Base-by-base conservation (phyloP, 1,284 basidiomycete species). In the Sanghuangporus weigelae region DNA sequence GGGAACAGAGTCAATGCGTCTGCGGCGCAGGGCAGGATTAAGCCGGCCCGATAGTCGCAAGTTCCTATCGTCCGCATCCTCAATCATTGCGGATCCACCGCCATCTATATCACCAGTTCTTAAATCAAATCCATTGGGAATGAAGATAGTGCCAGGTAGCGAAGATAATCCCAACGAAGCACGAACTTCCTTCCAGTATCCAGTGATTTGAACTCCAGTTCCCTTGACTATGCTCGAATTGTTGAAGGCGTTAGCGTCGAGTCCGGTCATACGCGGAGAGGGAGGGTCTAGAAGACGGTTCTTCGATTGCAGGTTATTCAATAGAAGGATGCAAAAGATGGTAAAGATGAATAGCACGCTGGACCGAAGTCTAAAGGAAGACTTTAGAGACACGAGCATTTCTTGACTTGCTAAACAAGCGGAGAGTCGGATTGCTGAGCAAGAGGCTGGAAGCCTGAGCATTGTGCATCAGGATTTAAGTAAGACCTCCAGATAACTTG, bases 111-210 rank as follows among this genome's bases (percentile, higher is more conserved):
- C 35, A 26, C 36, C 3, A 44, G 7, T 14, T 14, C 21, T 16
- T 3, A 14, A 19, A 39, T 60, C 35, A 16, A 40, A 12, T 14
- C 7, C 40, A 40, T 50, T 21, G 12, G 64, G 40, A 56, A 63
- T n/a, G 56, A 31, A 23, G 57, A 61, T 64, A n/a, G 23, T 57
- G 19, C 64, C 66, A 19, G 69, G 60, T 53, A 69, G 63, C 23
- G 67, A 65, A 3, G 65, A 64, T 19, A 75, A 68, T 58, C 67
- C 68, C 6, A 75, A 65, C 40, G 75, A 72, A 11, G 69, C 62
- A 16, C 71, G 69, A 12, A 74, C 68, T 44, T 65, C 67, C 51
- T 70, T 60, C 75, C 75, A 75, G 64, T 73, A 72, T 12, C 74
- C 73, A 44, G 66, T 57, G 57, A 75, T 66, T 19, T 40, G 56